Evolutionary conservation across 2,329 filamentous ascomycete genomes (phyloP), one percentile per base, ranked within the genome.

Genomic region (Rhinocladiella mackenziei): DNA sequence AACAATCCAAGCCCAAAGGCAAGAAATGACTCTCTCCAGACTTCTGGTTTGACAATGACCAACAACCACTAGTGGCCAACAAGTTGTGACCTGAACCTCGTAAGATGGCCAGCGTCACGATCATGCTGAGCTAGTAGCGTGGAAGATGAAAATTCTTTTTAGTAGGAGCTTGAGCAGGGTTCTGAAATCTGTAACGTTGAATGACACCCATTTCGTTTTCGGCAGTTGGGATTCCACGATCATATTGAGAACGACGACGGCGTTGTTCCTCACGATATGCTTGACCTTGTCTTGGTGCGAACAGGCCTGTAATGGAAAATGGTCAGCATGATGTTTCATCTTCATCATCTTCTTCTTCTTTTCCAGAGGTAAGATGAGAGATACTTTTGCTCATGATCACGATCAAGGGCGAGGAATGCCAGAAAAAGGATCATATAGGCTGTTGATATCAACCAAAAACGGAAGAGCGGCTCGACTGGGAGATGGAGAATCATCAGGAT

Each of bases 241-340:
- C 88, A 57, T 80, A 94, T 58, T 86, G 83, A 15, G 85, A 89
- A 39, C 80, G 78, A 43, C 84, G 80, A 36, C 83, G 82, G 50
- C 85, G 81, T 61, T 89, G 85, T 60, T 89, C 83, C 51, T 86
- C 81, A 11, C 83, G 78, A 56, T 81, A 79, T 43, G 85, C 79
- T 60, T 86, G 83, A 11, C 81, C 80, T 34, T 83, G 81, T 53
- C 85, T 84, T 4, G 88, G 87, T 2, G 87, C 86, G 63, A 89
- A 94, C 0, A 94, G 75, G 0, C 83, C 83, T 86, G 31, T 9
- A 38, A 14, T n/a, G 18, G 26, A 15, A 41, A 23, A 26, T 5
- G 19, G 36, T 49, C 17, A 55, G 48, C 34, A 40, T 36, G 9
- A 8, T 23, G 26, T 8, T 28, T 8, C 15, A 11, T 13, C 19